Conservation (phyloP, 1,284 basidiomycete species). For the Cryptococcus wingfieldii region DNA sequence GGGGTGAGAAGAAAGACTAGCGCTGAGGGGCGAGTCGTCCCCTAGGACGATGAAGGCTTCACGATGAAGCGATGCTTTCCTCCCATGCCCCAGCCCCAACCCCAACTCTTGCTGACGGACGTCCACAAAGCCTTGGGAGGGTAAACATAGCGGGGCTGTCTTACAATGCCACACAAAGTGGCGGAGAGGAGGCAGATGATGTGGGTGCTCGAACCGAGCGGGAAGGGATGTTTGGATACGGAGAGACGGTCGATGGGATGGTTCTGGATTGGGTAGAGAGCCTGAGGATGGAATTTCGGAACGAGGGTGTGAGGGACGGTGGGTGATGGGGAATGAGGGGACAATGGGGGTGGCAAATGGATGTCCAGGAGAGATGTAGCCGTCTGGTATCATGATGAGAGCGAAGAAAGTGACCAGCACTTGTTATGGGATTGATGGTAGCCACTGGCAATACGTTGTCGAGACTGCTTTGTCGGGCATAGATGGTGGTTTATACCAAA, state of each 20-base stretch:
- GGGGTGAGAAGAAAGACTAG: neutral
- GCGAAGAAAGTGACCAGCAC: neutral
- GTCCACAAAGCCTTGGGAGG: neutral
- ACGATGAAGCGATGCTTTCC: neutral
- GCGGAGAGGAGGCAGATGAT: neutral
- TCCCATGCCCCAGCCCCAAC: neutral
- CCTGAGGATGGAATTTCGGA: neutral
- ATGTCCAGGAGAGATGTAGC: neutral
- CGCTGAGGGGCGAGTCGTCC: neutral
- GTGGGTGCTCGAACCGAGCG: neutral
- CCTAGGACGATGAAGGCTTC: slow-evolving; percentile 1
- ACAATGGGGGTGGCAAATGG: neutral
- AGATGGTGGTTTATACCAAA: neutral
- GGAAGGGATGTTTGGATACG: neutral
- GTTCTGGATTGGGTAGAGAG: neutral
- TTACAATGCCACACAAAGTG: neutral
- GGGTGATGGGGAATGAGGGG: neutral
- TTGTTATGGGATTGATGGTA: neutral
- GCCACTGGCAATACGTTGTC: neutral
- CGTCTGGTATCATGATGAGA: neutral
- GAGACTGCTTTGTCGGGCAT: neutral
- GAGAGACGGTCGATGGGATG: neutral
- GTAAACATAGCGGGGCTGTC: neutral
- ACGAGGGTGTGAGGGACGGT: neutral
- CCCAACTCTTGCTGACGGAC: neutral